phyloP scores from a whole-genome alignment of 2,329 filamentous ascomycete genomes.

The Xylaria sp. region DNA sequence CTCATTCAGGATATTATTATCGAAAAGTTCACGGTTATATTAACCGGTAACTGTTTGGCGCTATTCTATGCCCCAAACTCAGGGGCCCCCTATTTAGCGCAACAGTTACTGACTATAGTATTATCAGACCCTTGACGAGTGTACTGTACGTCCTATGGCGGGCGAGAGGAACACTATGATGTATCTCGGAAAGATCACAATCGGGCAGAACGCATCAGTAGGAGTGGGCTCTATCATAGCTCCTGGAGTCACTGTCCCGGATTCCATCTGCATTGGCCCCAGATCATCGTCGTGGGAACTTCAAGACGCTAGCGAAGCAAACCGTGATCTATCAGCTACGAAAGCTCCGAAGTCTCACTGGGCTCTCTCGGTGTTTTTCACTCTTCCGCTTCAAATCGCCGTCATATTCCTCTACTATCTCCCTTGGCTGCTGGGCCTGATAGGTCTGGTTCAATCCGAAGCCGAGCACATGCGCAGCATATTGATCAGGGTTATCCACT shows the following conservation, averaged over 20 bases:
- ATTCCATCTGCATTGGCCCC: conserved; percentile 63
- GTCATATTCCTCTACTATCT: conserved; percentile 57
- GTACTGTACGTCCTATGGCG: conserved; percentile 63
- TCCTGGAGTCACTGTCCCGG: conserved; percentile 60
- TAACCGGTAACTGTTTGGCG: too few species aligned
- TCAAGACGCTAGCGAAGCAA: conserved; percentile 58
- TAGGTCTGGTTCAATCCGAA: conserved; percentile 58
- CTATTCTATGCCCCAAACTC: background rate
- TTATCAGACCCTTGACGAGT: conserved; percentile 56
- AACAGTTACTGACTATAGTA: background rate
- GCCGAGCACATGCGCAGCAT: conserved; percentile 51
- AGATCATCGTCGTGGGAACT: conserved; percentile 69
- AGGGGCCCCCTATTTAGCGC: background rate
- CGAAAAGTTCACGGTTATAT: background rate
- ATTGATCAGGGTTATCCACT: conserved; percentile 56
- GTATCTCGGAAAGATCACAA: conserved; percentile 63
- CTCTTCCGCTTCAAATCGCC: conserved; percentile 55
- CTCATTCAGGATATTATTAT: background rate
- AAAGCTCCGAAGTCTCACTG: conserved; percentile 58
- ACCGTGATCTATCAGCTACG: conserved; percentile 57
- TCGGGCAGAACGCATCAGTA: conserved; percentile 60
- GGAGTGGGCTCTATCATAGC: conserved; percentile 63
- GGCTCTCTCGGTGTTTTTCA: conserved; percentile 56
- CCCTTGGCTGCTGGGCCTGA: conserved; percentile 58
- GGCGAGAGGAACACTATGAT: conserved; percentile 68